Evolutionary conservation across 495 filamentous ascomycete species (phyloP).

Genomic region (Extremus antarcticus): DNA sequence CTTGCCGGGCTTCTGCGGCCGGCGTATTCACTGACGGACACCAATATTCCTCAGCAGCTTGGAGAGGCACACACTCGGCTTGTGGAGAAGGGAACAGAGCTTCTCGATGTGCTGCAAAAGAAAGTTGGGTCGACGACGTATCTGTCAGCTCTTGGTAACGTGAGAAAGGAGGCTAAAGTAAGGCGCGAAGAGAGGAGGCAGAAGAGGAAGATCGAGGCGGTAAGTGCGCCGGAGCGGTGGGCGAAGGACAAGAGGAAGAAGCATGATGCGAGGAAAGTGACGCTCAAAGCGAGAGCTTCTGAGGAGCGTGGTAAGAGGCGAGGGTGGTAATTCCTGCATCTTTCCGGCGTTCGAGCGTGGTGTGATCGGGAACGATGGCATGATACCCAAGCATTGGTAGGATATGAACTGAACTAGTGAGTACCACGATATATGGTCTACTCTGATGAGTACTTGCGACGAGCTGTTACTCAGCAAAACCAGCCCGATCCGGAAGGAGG

Average conservation of each 20-base stretch:
- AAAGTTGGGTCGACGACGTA: constrained; percentile 75
- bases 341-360: not conserved
- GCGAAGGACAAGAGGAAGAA: constrained; percentile 73
- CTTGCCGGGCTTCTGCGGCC: constrained; percentile 63
- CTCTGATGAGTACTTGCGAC: too few species aligned
- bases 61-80: constrained; percentile 56
- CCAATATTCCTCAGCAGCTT: constrained; percentile 56
- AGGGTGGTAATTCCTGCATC: constrained; percentile 40
- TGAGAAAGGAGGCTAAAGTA: constrained; percentile 55
- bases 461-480: too few species aligned
- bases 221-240: constrained; percentile 62
- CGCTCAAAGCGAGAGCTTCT: constrained; percentile 62
- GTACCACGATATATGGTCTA: too few species aligned
- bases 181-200: constrained; percentile 59
- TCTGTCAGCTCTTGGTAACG: constrained; percentile 52
- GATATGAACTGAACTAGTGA: not conserved
- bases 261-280: constrained; percentile 72
- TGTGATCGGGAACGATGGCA: not conserved
- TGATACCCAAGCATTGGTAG: not conserved
- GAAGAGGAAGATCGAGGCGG: constrained; percentile 79
- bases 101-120: constrained; percentile 66
- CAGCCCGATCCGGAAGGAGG: too few species aligned
- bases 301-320: constrained; percentile 60
- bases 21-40: constrained; percentile 72
- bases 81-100: constrained; percentile 54